Conservation (phyloP, 495 filamentous ascomycete genomes). For the Penicillium crystallinum region DNA sequence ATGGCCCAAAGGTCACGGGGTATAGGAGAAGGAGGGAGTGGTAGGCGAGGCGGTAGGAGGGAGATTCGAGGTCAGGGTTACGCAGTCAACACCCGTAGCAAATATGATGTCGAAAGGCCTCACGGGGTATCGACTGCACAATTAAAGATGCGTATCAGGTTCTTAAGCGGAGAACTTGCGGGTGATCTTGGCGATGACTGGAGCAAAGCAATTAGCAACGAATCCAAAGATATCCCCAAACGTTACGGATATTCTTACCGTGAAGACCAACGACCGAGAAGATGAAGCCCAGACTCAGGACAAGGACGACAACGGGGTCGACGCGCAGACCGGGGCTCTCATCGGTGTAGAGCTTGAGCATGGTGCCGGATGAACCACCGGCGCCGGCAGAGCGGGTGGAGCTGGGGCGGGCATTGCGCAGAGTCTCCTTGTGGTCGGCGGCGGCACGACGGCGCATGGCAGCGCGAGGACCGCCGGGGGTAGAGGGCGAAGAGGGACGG, state of each 20-base stretch:
- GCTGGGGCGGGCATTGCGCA: slow-evolving; percentile 82
- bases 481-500: slow-evolving; percentile 78
- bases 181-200: slow-evolving; percentile 96
- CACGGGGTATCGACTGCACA: slow-evolving; percentile 1
- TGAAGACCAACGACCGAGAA: slow-evolving; percentile 97
- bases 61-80: background rate
- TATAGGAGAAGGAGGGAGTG: slow-evolving; percentile 25
- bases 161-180: slow-evolving; percentile 70
- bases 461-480: slow-evolving; percentile 91
- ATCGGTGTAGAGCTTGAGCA: slow-evolving; percentile 99
- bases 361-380: slow-evolving; percentile 92
- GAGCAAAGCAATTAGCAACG: slow-evolving; percentile 16
- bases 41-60: slow-evolving; percentile 7
- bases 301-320: slow-evolving; percentile 93
- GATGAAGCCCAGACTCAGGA: slow-evolving; percentile 93
- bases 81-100: slow-evolving; percentile 1
- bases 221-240: background rate
- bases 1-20: slow-evolving; percentile 23
- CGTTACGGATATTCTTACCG: slow-evolving; percentile 51
- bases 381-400: slow-evolving; percentile 91
- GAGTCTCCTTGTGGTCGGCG: slow-evolving; percentile 90
- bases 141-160: background rate
- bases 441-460: slow-evolving; percentile 90
- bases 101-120: background rate
- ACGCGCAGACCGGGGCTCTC: slow-evolving; percentile 95